Percentiles rank a stretch among this genome's conserved stretches.
phyloP scores from a whole-genome alignment of 441 rosid genomes.

The Brassica balearica region DNA sequence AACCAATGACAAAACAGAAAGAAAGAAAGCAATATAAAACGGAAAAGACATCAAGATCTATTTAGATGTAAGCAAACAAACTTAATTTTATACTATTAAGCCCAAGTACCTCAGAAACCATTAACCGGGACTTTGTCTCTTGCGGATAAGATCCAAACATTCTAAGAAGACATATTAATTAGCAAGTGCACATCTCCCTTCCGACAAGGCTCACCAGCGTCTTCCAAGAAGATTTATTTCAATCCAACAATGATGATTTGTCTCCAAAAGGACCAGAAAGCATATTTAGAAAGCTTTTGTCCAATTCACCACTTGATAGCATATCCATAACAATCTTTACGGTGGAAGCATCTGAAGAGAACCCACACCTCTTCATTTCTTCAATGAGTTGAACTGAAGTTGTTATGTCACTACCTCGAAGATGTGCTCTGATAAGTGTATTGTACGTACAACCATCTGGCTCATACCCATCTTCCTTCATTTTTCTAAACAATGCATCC shows the following conservation, averaged over 20 bases:
- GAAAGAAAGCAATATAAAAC: not conserved
- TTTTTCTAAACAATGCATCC: too few relatives aligned
- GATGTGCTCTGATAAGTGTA: too few relatives aligned
- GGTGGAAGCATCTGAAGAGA: too few relatives aligned
- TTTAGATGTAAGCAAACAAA: not conserved
- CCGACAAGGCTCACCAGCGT: not conserved
- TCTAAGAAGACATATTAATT: not conserved
- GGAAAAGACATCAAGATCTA: not conserved
- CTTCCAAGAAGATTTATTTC: not conserved
- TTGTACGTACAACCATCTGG: too few relatives aligned
- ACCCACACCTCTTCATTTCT: too few relatives aligned
- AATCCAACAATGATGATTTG: not conserved
- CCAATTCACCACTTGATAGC: not conserved
- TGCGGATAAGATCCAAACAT: not conserved
- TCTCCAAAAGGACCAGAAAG: not conserved
- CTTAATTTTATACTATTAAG: not conserved
- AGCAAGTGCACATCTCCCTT: not conserved
- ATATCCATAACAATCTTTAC: too few relatives aligned
- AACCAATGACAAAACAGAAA: not conserved
- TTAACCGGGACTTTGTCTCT: not conserved
- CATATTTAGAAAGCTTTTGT: not conserved
- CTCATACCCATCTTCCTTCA: too few relatives aligned
- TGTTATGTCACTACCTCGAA: too few relatives aligned
- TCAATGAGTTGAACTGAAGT: too few relatives aligned
- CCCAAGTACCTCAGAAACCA: not conserved